phyloP scores from a whole-genome alignment of 192 early-diverging fungal genomes.

The Rhizoclosmatium globosum region DNA sequence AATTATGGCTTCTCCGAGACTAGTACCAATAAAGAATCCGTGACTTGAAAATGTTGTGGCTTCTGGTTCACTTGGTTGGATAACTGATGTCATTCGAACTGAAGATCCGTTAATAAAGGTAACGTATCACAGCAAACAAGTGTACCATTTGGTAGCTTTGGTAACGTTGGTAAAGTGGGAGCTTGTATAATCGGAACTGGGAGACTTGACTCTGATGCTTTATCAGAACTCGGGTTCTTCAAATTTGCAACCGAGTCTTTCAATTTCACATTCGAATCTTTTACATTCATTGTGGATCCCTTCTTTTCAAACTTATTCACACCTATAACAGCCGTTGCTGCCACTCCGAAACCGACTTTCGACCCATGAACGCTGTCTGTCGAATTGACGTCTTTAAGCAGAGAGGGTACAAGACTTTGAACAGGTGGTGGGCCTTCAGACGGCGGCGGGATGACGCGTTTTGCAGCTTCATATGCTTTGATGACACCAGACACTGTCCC shows the following conservation, averaged over 20 bases:
- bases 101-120: too few relatives aligned
- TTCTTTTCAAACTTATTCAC: too few relatives aligned
- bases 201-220: background rate
- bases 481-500: background rate
- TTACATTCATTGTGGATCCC: too few relatives aligned
- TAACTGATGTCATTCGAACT: background rate
- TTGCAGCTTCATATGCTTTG: background rate
- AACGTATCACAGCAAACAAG: background rate
- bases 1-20: conserved; percentile 25
- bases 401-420: background rate
- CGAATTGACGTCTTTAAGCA: too few relatives aligned
- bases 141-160: background rate
- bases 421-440: background rate
- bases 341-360: too few relatives aligned
- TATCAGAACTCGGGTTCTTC: background rate
- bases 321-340: too few relatives aligned
- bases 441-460: background rate
- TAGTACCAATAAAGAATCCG: conserved; percentile 29
- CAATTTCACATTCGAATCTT: too few relatives aligned
- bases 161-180: background rate
- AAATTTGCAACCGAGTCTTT: too few relatives aligned
- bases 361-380: too few relatives aligned
- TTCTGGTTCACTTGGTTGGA: background rate
- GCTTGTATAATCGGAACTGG: background rate
- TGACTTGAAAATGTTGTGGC: conserved; percentile 9